Evolutionary conservation across 805 yeast species (phyloP), one percentile per base, ranked within the genome.

Genomic region (Lipomyces starkeyi): DNA sequence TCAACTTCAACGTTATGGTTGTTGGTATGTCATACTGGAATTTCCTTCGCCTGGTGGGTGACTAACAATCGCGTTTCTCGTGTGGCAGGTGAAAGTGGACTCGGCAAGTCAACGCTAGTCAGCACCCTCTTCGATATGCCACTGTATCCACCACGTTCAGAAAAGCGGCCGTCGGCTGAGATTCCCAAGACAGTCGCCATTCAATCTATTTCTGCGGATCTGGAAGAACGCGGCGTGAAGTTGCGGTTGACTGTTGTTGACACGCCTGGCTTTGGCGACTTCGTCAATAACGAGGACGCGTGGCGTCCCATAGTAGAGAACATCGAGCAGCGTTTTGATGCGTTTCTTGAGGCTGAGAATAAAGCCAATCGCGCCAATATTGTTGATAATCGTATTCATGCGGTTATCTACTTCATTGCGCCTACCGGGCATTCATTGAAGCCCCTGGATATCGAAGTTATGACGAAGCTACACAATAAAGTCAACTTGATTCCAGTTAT

Each of bases 351-450:
- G 80, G 87, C 88, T 61, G 99, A 95, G 82, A 91, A 91, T 76
- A 88, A 89, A 77, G 85, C 91, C 68, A 88, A 87, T 80, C 87
- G 98, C 79, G 81, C 90, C 13, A 79, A 85, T 22, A 84, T 89
- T 71, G 84, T 81, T 66, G 99, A 95, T 80, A 86, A 88, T 76
- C 88, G 99, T 76, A 86, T 95, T 68, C 99, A 95, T 79, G 98
- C 97, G 43, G 87, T 93, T 78, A 81, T 95, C 71, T 95, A 93
- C 81, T 94, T 95, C 75, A 91, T 95, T 76, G 97, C 94, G 81
- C 99, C 99, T 74, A 93, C 98, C 32, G 98, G 97, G 69, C 99
- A 95, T 81, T 87, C 91, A 56, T 85, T 95, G 78, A 91, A 89
- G 78, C 88, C 97, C 22, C 84, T 95, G 75, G 99, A 95, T 79